These are phyloP conservation scores for Eimeria praecox DNA, from an alignment of 169 alveolate species.

Conservation along the genomic window DNA sequence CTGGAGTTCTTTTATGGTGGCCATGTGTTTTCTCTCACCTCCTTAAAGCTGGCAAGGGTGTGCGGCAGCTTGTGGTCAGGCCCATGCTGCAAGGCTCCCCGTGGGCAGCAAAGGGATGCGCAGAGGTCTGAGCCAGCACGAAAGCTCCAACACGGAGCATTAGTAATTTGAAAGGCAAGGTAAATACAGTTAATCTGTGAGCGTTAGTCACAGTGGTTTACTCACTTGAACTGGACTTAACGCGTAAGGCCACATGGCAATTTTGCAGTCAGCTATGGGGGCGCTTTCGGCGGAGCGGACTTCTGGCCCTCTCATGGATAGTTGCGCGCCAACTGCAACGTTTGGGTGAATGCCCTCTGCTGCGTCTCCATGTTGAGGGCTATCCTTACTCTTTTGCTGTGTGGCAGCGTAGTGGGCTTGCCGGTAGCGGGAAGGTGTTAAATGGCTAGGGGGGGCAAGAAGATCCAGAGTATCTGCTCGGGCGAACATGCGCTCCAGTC, in stretches of 20 bases:
- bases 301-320: conserved; percentile 69
- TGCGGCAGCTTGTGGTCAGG: conserved; percentile 65
- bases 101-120: conserved; percentile 40
- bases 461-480: conserved; percentile 65
- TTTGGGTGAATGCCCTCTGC: conserved; percentile 29
- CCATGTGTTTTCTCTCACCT: neutral
- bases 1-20: neutral
- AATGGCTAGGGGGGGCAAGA: conserved; percentile 42
- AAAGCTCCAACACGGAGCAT: neutral
- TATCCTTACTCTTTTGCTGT: conserved; percentile 35
- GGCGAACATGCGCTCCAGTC: conserved; percentile 66
- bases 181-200: neutral
- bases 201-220: neutral
- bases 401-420: conserved; percentile 7
- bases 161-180: neutral
- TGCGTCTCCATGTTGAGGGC: neutral
- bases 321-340: conserved; percentile 62
- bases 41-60: conserved; percentile 51
- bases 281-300: neutral
- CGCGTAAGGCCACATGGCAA: conserved; percentile 60
- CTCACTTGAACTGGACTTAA: conserved; percentile 26
- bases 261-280: conserved; percentile 19
- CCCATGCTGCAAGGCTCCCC: conserved; percentile 63
- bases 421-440: neutral
- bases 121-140: conserved; percentile 15